Percentiles rank a stretch among this genome's conserved stretches.
Evolutionary conservation across 371 early-diverging fungal species (phyloP).

Genomic region (Mucor saturninus): DNA sequence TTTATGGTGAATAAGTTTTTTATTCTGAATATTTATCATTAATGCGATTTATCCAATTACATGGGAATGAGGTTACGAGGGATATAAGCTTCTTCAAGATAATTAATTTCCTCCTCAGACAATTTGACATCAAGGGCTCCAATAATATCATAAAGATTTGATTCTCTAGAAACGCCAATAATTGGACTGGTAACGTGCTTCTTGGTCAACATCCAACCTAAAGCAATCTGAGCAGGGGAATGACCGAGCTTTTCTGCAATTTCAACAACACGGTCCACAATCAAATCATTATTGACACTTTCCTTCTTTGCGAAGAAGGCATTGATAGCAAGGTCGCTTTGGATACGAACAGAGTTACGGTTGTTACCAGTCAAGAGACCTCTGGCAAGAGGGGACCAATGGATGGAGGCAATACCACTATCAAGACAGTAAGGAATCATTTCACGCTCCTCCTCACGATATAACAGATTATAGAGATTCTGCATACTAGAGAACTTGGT

Average conservation of each 20-base stretch:
- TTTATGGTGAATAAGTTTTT: too few relatives aligned
- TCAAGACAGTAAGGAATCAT: slow-evolving; percentile 48
- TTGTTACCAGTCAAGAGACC: slow-evolving; percentile 24
- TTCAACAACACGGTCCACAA: slow-evolving; percentile 24
- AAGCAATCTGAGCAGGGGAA: slow-evolving; percentile 34
- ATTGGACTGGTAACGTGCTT: slow-evolving; percentile 47
- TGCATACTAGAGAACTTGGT: slow-evolving; percentile 50
- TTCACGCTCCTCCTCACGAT: slow-evolving; percentile 62
- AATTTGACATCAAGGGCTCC: slow-evolving; percentile 38
- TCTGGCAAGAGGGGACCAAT: slow-evolving; percentile 48
- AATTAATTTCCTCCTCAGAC: slow-evolving; percentile 42
- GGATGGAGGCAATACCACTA: slow-evolving; percentile 40
- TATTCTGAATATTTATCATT: too few relatives aligned
- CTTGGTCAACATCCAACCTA: slow-evolving; percentile 56
- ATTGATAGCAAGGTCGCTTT: slow-evolving; percentile 2
- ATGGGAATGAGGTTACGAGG: slow-evolving; percentile 21
- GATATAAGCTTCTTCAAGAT: slow-evolving; percentile 33
- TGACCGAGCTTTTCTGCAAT: slow-evolving; percentile 13
- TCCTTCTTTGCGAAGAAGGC: slow-evolving; percentile 15
- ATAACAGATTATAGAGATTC: slow-evolving; percentile 47
- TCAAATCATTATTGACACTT: slow-evolving; percentile 9
- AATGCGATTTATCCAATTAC: background rate
- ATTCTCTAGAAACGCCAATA: slow-evolving; percentile 40
- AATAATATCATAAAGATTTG: slow-evolving; percentile 39
- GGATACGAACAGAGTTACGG: slow-evolving; percentile 9